Percentiles rank a stretch among this genome's conserved stretches.
These are phyloP conservation scores for Trypanosomatidae sp. DNA, from an alignment of 208 protist species.

Conservation along the genomic window DNA sequence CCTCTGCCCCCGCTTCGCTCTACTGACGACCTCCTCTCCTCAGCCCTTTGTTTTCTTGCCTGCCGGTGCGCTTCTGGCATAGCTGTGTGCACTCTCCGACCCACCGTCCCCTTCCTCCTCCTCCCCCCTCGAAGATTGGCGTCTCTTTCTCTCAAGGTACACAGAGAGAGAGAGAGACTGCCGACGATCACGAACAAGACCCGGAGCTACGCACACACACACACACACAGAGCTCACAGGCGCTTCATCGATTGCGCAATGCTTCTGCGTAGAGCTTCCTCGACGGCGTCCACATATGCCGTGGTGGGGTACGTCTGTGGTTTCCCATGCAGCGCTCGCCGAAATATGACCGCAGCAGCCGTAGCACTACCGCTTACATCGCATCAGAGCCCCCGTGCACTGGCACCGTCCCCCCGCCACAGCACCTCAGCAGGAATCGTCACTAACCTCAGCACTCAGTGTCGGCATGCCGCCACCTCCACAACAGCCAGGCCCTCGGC, in stretches of 20 bases:
- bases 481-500: neutral
- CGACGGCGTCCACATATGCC: neutral
- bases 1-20: neutral
- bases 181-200: neutral
- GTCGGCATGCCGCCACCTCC: neutral
- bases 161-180: neutral
- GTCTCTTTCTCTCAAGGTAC: neutral
- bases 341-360: neutral
- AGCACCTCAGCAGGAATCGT: neutral
- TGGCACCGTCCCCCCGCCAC: neutral
- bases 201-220: neutral
- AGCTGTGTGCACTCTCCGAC: neutral
- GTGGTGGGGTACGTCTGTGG: neutral
- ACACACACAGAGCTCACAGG: neutral
- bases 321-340: neutral
- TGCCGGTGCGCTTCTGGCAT: neutral
- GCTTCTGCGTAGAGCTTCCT: constrained; percentile 1
- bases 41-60: neutral
- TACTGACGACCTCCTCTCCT: neutral
- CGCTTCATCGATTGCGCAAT: neutral
- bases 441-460: neutral
- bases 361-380: neutral
- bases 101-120: neutral
- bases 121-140: neutral
- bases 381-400: neutral